phyloP scores from a whole-genome alignment of 352 stramenopile genomes.

The Globisporangium paroecandrum region DNA sequence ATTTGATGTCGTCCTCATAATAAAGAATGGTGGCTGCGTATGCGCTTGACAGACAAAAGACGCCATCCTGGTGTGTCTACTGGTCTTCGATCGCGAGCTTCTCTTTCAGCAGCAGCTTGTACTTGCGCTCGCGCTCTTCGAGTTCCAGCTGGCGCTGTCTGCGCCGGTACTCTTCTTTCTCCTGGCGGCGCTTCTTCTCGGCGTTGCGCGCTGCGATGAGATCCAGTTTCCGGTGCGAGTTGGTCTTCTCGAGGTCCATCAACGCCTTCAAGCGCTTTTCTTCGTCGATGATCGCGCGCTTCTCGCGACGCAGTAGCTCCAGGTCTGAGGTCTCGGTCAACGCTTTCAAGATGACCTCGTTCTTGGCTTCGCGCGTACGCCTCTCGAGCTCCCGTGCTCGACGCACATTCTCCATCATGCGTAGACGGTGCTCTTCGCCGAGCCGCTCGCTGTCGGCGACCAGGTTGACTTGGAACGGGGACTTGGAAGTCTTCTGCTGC shows the following conservation, averaged over 20 bases:
- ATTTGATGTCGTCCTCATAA: slow-evolving; percentile 12
- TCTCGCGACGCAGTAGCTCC: slow-evolving; percentile 89
- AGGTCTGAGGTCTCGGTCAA: slow-evolving; percentile 89
- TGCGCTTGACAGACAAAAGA: neutral
- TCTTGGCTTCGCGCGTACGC: slow-evolving; percentile 85
- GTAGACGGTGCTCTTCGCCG: slow-evolving; percentile 87
- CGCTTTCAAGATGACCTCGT: slow-evolving; percentile 91
- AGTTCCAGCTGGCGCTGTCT: slow-evolving; percentile 62
- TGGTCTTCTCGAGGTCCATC: slow-evolving; percentile 93
- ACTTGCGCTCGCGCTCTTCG: slow-evolving; percentile 53
- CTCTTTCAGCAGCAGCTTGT: slow-evolving; percentile 76
- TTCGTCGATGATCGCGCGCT: slow-evolving; percentile 93
- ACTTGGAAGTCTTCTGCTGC: slow-evolving; percentile 88
- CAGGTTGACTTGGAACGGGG: slow-evolving; percentile 91
- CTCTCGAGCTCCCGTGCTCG: slow-evolving; percentile 64
- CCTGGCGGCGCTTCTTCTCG: slow-evolving; percentile 87
- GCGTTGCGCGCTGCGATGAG: slow-evolving; percentile 87
- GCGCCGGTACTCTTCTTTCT: slow-evolving; percentile 85
- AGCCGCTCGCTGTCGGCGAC: slow-evolving; percentile 93
- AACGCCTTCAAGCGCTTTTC: slow-evolving; percentile 92
- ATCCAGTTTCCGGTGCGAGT: slow-evolving; percentile 90
- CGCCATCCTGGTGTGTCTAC: neutral
- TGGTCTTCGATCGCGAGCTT: slow-evolving; percentile 70
- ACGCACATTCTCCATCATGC: slow-evolving; percentile 68
- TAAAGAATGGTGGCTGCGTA: neutral